Evolutionary conservation across 1,284 basidiomycete species (phyloP).

Genomic region (Ustilago lituana): DNA sequence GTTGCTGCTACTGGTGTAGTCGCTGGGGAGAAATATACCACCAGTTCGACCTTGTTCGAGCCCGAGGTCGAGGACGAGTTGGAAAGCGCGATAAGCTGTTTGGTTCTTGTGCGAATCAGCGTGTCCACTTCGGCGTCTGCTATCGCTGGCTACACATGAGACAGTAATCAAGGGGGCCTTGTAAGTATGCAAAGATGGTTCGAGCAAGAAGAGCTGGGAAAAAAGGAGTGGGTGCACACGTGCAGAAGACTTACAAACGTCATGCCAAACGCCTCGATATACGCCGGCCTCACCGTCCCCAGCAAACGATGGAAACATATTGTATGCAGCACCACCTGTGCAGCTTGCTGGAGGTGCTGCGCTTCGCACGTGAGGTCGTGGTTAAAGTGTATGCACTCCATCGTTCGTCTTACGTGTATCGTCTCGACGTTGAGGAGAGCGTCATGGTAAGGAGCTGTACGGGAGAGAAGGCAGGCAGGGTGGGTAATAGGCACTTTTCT

Average conservation of each 20-base stretch:
- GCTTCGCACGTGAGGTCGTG: conserved; percentile 5
- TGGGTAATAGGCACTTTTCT: too few relatives aligned
- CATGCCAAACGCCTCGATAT: conserved; percentile 13
- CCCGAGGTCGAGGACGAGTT: background rate
- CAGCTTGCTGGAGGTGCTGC: conserved; percentile 10
- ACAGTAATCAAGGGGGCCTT: too few relatives aligned
- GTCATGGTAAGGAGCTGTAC: background rate
- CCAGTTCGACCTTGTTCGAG: background rate
- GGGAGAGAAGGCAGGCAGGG: too few relatives aligned
- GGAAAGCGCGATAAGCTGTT: background rate
- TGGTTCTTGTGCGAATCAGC: conserved; percentile 5
- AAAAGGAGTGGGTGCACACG: too few relatives aligned
- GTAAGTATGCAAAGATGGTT: too few relatives aligned
- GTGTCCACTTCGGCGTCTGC: conserved; percentile 16
- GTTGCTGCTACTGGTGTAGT: too few relatives aligned
- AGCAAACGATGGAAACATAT: conserved; percentile 42
- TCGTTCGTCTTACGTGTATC: too few relatives aligned
- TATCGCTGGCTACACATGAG: conserved; percentile 15
- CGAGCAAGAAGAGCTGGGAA: background rate
- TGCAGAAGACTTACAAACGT: conserved; percentile 18
- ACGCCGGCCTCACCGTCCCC: conserved; percentile 29
- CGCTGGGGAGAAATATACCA: conserved; percentile 10
- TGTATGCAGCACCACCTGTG: conserved; percentile 21
- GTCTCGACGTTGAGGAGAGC: too few relatives aligned
- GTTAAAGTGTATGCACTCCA: conserved; percentile 12